These are phyloP conservation scores for Trametes punicea DNA, from an alignment of 768 basidiomycete genomes.

Conservation along the genomic window DNA sequence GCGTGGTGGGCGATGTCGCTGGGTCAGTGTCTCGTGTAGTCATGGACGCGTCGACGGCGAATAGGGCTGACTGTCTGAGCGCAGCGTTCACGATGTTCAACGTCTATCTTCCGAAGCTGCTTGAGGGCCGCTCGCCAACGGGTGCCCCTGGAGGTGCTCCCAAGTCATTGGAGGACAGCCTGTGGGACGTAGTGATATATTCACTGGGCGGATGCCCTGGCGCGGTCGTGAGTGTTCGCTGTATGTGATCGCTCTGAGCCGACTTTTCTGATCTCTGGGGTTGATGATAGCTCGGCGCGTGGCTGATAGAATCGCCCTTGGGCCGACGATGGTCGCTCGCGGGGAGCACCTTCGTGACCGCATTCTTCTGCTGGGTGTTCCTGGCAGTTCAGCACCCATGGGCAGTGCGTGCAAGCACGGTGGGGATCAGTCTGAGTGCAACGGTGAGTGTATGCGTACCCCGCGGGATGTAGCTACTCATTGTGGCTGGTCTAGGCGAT, in stretches of 20 bases:
- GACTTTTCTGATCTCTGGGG: not conserved
- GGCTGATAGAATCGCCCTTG: conserved; percentile 64
- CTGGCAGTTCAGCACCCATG: conserved; percentile 52
- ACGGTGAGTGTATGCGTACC: conserved; percentile 45
- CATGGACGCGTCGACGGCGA: too few species aligned
- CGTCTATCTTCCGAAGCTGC: conserved; percentile 81
- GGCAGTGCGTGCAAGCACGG: conserved; percentile 63
- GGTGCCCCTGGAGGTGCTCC: conserved; percentile 24
- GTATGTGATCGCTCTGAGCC: not conserved
- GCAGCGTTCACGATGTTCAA: conserved; percentile 90
- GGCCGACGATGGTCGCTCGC: conserved; percentile 74
- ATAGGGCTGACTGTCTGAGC: not conserved
- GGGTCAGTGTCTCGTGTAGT: conserved; percentile 42
- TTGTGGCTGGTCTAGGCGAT: conserved; percentile 51
- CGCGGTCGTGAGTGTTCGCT: conserved; percentile 55
- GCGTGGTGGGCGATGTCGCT: conserved; percentile 76
- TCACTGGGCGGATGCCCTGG: conserved; percentile 84
- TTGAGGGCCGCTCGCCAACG: conserved; percentile 53
- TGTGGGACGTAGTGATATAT: conserved; percentile 88
- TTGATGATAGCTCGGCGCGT: conserved; percentile 70
- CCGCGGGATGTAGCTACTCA: not conserved
- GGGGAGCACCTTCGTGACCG: conserved; percentile 71
- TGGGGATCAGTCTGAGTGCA: conserved; percentile 74
- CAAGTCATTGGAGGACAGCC: conserved; percentile 54
- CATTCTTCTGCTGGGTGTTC: conserved; percentile 70